Conservation (phyloP, 2,329 filamentous ascomycete species). For the Aspergillus neotritici region DNA sequence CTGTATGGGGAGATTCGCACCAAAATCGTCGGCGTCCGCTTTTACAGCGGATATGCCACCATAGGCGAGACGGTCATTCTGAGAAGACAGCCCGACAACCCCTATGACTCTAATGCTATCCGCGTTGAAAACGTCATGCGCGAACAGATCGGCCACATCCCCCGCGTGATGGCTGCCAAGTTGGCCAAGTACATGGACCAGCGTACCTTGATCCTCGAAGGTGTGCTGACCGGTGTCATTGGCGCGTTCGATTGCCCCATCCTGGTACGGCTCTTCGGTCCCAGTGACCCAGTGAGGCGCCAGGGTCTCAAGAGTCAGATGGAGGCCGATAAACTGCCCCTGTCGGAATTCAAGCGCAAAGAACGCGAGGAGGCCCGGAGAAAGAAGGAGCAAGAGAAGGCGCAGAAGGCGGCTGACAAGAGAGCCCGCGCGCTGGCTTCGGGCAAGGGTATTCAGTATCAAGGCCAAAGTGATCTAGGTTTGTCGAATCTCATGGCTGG, state of each 20-base stretch:
- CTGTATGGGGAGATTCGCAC: slow-evolving; percentile 42
- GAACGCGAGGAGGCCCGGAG: slow-evolving; percentile 44
- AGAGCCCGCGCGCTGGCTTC: slow-evolving; percentile 22
- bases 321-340: slow-evolving; percentile 59
- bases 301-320: slow-evolving; percentile 56
- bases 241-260: slow-evolving; percentile 67
- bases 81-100: slow-evolving; percentile 61
- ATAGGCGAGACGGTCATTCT: slow-evolving; percentile 59
- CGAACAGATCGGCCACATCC: slow-evolving; percentile 72
- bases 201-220: slow-evolving; percentile 59
- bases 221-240: slow-evolving; percentile 61
- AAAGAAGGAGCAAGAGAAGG: slow-evolving; percentile 50
- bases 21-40: slow-evolving; percentile 58
- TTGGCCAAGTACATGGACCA: slow-evolving; percentile 62
- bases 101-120: slow-evolving; percentile 70
- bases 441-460: slow-evolving; percentile 22
- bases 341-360: slow-evolving; percentile 47
- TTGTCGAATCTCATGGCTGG: slow-evolving; percentile 35
- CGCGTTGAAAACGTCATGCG: slow-evolving; percentile 70
- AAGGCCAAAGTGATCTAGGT: slow-evolving; percentile 19
- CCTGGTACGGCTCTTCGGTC: slow-evolving; percentile 63
- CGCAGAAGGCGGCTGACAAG: slow-evolving; percentile 37
- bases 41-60: slow-evolving; percentile 59
- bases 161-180: slow-evolving; percentile 61
- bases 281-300: slow-evolving; percentile 50